A percentile compares a stretch with the other conserved stretches of the same genome.
Evolutionary conservation across 345 rosid genomes (phyloP).

Genomic region (Lepidium sativum): DNA sequence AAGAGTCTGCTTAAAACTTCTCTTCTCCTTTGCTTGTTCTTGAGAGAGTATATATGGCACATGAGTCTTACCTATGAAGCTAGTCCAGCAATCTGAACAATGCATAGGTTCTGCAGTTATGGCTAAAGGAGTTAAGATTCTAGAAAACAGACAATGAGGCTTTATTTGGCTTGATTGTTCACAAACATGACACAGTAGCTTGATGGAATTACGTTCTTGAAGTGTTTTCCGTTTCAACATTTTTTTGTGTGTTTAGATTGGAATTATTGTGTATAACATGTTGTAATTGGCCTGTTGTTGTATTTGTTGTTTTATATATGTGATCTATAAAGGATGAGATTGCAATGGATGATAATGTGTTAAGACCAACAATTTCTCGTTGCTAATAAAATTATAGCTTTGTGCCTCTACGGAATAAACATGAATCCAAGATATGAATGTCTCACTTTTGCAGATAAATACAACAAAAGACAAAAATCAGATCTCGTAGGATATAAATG

Average conservation of each 20-base stretch:
- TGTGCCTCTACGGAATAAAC: not conserved
- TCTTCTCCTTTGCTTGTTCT: no score
- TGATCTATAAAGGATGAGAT: not conserved
- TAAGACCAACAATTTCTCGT: not conserved
- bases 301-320: not conserved
- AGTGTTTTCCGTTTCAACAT: not conserved
- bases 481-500: not conserved
- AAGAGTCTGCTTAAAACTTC: no score
- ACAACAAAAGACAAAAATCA: not conserved
- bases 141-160: not conserved
- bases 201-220: not conserved
- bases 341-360: not conserved
- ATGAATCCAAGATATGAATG: not conserved
- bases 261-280: conserved; percentile 3
- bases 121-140: not conserved
- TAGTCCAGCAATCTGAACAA: not conserved
- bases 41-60: no score
- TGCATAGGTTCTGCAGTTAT: not conserved
- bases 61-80: not conserved
- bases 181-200: not conserved
- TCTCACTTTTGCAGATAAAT: not conserved
- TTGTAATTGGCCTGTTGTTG: not conserved
- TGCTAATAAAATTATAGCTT: not conserved
- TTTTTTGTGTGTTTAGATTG: not conserved
- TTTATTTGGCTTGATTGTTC: not conserved